Evolutionary conservation across 2,329 filamentous ascomycete genomes (phyloP), one percentile per base, ranked within the genome.

Genomic region (Verruconis gallopava): DNA sequence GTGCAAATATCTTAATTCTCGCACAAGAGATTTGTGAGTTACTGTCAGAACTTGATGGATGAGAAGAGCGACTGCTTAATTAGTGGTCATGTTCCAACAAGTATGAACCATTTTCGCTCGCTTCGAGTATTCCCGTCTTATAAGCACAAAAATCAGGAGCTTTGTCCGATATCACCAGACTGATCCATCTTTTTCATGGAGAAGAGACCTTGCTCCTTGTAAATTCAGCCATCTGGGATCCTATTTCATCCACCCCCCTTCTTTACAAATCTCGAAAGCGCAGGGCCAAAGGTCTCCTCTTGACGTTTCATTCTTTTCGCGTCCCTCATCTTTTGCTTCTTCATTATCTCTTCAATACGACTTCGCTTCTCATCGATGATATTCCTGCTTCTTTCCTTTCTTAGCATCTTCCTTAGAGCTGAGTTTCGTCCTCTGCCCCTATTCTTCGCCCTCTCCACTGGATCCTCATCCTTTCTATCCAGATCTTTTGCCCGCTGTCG

Each of bases 331-430:
- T 79, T 77, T 53, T 73, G 69, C 50, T 72, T 69, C 57, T 75
- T 73, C 67, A 81, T 79, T 58, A 94, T 68, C 63, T 86, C 84
- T 59, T 95, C 84, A 37, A 88, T 80, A 57, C 80, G 79, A 60
- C 94, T 63, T 56, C 83, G 79, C 73, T 89, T 88, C 71, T 95
- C 91, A 67, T 98, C 91, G 59, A 98, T 86, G 44, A 98, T 76
- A 60, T 96, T 96, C 71, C 81, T 85, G 55, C 81, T 80, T 36
- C 85, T 79, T 66, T 91, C 88, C 76, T 96, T 96, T 50, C 91
- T 71, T 55, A 96, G 63, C 58, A 93, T 88, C 60, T 88, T 86
- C 56, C 85, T 79, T 49, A 96, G 64, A 45, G 83, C 83, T 51
- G 81, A 86, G 57, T 93, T 98, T 71, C 88, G 85, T 42, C 91